Percentiles rank a stretch among this genome's conserved stretches.
Evolutionary conservation across 1,284 basidiomycete genomes (phyloP).

Genomic region (Bondarzewia mesenterica): DNA sequence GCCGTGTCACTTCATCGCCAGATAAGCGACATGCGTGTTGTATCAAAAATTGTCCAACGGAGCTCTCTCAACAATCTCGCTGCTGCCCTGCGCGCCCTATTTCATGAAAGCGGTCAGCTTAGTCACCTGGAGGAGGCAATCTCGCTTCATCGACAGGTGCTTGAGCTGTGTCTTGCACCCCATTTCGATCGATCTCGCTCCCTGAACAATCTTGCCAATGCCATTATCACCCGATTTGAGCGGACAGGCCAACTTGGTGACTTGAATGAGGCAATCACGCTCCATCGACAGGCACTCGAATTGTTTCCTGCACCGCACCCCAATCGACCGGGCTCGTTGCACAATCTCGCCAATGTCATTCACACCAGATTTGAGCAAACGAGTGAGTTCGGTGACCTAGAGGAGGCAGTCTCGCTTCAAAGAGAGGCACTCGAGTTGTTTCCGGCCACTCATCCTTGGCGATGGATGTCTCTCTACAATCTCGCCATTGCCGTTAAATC

Average conservation of each 20-base stretch:
- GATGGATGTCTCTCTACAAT: no score
- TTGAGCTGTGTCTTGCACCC: neutral
- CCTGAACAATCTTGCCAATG: neutral
- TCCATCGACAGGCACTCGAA: neutral
- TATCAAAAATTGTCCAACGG: neutral
- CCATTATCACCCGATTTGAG: neutral
- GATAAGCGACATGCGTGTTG: neutral
- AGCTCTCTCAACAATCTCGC: neutral
- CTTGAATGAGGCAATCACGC: neutral
- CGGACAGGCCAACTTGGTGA: neutral
- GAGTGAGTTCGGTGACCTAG: neutral
- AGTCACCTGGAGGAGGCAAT: neutral
- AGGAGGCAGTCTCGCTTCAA: neutral
- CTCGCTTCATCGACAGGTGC: neutral
- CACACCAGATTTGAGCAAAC: neutral
- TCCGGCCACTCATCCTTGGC: no score
- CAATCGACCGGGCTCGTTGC: neutral
- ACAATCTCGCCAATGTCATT: neutral
- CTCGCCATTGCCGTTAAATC: slow-evolving; percentile 22
- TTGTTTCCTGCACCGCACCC: neutral
- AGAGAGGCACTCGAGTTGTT: neutral
- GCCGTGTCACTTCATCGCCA: neutral
- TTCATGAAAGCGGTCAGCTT: neutral
- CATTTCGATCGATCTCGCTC: neutral
- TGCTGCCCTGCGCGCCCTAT: no score